Evolutionary conservation across 306 rosid species (phyloP).

Genomic region (Ziziphus jujuba): DNA sequence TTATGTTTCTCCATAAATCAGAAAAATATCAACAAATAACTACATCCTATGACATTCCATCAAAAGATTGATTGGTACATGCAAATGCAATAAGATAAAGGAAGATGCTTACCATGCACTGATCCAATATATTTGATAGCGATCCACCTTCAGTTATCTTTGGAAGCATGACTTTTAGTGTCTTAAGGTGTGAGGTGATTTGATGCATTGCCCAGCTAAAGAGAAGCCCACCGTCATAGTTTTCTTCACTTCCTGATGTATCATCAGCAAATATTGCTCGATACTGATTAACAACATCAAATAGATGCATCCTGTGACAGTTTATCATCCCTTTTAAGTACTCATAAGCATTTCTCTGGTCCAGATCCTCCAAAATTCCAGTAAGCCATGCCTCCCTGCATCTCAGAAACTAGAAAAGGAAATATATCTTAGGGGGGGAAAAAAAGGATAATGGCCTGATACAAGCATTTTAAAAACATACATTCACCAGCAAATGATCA

Average conservation of each 20-base stretch:
- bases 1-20: neutral
- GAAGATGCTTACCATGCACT: slow-evolving; percentile 82
- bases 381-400: slow-evolving; percentile 98
- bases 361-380: slow-evolving; percentile 92
- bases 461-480: slow-evolving; percentile 9
- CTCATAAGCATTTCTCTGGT: slow-evolving; percentile 82
- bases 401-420: slow-evolving; percentile 74
- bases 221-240: slow-evolving; percentile 95
- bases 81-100: slow-evolving; percentile 1
- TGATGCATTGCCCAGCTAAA: slow-evolving; percentile 99
- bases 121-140: slow-evolving; percentile 89
- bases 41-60: neutral
- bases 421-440: neutral
- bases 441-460: slow-evolving; percentile 17
- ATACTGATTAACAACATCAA: slow-evolving; percentile 96
- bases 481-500: neutral
- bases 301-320: slow-evolving; percentile 96
- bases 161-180: slow-evolving; percentile 84
- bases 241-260: slow-evolving; percentile 95
- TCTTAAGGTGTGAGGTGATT: slow-evolving; percentile 78
- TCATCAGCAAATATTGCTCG: slow-evolving; percentile 98
- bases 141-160: slow-evolving; percentile 96
- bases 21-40: neutral
- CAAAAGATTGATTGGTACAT: neutral
- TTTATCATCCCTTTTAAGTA: slow-evolving; percentile 88